phyloP scores from a whole-genome alignment of 352 stramenopile genomes.

The Globisporangium middletonii region DNA sequence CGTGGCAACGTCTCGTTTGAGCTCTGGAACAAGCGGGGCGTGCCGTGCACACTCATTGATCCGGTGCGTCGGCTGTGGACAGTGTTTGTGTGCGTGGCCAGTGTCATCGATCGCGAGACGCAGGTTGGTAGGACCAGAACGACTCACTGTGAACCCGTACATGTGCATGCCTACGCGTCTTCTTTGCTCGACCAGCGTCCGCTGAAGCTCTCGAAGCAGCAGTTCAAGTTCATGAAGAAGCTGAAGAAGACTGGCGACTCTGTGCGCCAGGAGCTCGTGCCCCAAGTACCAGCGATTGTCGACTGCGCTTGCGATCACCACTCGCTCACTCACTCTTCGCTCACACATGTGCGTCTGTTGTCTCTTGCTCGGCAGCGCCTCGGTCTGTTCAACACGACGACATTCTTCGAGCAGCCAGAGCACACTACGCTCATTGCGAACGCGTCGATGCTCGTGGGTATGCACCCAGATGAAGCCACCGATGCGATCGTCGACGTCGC shows the following conservation, averaged over 20 bases:
- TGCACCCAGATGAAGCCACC: conserved; percentile 95
- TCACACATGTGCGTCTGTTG: background rate
- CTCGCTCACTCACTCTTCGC: background rate
- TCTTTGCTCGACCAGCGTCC: conserved; percentile 32
- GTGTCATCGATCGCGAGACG: background rate
- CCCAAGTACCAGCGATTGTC: conserved; percentile 27
- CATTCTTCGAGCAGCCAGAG: conserved; percentile 38
- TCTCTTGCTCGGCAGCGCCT: conserved; percentile 18
- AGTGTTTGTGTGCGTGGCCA: background rate
- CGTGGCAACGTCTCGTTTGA: conserved; percentile 79
- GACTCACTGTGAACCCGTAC: background rate
- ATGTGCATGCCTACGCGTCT: conserved; percentile 8
- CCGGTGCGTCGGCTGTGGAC: conserved; percentile 30
- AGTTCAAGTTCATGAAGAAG: conserved; percentile 72
- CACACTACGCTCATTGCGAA: conserved; percentile 55
- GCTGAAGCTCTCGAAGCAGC: conserved; percentile 61
- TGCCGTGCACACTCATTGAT: conserved; percentile 75
- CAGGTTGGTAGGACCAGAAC: background rate
- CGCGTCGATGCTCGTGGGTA: conserved; percentile 85
- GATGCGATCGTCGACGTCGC: conserved; percentile 93
- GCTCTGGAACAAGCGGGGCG: conserved; percentile 74
- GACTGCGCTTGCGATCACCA: background rate
- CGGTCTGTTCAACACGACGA: conserved; percentile 58
- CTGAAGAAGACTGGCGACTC: conserved; percentile 34
- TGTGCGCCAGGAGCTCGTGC: conserved; percentile 28